Evolutionary conservation across 2,329 filamentous ascomycete genomes (phyloP).

Genomic region (Plectosphaerella sp.): DNA sequence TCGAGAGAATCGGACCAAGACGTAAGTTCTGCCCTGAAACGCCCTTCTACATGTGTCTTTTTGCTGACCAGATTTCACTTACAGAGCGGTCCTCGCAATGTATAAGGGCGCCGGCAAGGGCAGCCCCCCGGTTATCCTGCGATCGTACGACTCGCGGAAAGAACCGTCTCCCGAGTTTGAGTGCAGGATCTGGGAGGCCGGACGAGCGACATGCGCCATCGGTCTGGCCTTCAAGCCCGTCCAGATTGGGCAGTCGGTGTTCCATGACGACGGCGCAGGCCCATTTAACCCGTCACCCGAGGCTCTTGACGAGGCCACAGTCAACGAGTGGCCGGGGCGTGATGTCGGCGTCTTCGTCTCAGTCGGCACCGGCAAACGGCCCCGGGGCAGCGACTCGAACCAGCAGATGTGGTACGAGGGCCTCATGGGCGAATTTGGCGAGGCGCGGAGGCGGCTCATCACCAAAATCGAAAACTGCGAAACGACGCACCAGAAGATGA

Average conservation of each 20-base stretch:
- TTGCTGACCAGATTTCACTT: slow-evolving; percentile 3
- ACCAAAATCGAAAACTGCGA: slow-evolving; percentile 95
- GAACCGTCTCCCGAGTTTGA: slow-evolving; percentile 89
- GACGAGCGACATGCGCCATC: slow-evolving; percentile 87
- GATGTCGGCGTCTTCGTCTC: slow-evolving; percentile 91
- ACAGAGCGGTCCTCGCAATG: slow-evolving; percentile 81
- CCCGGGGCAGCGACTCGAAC: slow-evolving; percentile 61
- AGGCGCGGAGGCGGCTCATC: slow-evolving; percentile 79
- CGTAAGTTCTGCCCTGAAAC: slow-evolving; percentile 50
- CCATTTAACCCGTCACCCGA: slow-evolving; percentile 88
- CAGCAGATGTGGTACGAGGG: slow-evolving; percentile 88
- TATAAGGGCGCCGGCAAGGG: slow-evolving; percentile 76
- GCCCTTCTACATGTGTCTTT: slow-evolving; percentile 4
- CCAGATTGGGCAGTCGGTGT: slow-evolving; percentile 85
- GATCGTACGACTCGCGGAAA: slow-evolving; percentile 92
- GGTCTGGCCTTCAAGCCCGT: slow-evolving; percentile 95
- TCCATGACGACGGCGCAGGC: slow-evolving; percentile 87
- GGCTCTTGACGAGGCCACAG: slow-evolving; percentile 81
- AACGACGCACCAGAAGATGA: slow-evolving; percentile 81
- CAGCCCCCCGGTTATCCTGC: slow-evolving; percentile 66
- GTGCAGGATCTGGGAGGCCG: slow-evolving; percentile 96
- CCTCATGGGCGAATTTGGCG: slow-evolving; percentile 87
- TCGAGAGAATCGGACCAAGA: slow-evolving; percentile 82
- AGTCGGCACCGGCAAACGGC: slow-evolving; percentile 86
- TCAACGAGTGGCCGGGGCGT: slow-evolving; percentile 92